phyloP scores from a whole-genome alignment of 345 rosid genomes.

The Lepidium sativum region DNA sequence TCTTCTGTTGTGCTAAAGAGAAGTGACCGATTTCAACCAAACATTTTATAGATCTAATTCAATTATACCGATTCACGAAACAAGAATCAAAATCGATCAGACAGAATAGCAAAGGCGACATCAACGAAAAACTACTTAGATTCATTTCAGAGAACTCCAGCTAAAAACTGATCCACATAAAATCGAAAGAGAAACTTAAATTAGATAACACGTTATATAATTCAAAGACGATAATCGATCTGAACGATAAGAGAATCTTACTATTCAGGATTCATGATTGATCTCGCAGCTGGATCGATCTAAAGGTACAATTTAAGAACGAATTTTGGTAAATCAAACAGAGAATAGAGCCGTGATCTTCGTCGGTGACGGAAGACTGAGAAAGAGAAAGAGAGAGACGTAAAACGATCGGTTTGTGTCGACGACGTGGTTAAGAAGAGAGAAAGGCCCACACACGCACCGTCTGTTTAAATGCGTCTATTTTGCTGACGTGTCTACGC shows the following conservation, averaged over 20 bases:
- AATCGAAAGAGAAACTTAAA: background rate
- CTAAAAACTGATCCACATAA: background rate
- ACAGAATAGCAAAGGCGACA: background rate
- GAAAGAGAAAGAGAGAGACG: conserved; percentile 8
- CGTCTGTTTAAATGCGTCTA: conserved; percentile 15
- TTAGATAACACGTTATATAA: background rate
- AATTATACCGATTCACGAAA: background rate
- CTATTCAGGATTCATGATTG: conserved; percentile 95
- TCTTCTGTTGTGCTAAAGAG: background rate
- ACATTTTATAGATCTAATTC: conserved; percentile 10
- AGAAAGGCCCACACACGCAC: conserved; percentile 10
- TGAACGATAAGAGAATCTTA: conserved; percentile 26
- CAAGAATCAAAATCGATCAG: background rate
- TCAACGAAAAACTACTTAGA: background rate
- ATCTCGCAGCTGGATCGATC: conserved; percentile 17
- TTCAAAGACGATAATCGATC: conserved; percentile 6
- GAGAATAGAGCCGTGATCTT: conserved; percentile 12
- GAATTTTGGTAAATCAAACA: conserved; percentile 14
- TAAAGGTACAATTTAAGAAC: background rate
- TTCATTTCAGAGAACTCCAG: background rate
- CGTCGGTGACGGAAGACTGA: conserved; percentile 28
- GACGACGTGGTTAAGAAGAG: conserved; percentile 22
- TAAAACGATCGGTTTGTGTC: conserved; percentile 10
- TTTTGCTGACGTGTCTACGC: conserved; percentile 18
- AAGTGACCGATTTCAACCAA: conserved; percentile 9